Evolutionary conservation across 1,284 basidiomycete species (phyloP), one percentile per base, ranked within the genome.

Genomic region (Sanguinoderma infundibulare): DNA sequence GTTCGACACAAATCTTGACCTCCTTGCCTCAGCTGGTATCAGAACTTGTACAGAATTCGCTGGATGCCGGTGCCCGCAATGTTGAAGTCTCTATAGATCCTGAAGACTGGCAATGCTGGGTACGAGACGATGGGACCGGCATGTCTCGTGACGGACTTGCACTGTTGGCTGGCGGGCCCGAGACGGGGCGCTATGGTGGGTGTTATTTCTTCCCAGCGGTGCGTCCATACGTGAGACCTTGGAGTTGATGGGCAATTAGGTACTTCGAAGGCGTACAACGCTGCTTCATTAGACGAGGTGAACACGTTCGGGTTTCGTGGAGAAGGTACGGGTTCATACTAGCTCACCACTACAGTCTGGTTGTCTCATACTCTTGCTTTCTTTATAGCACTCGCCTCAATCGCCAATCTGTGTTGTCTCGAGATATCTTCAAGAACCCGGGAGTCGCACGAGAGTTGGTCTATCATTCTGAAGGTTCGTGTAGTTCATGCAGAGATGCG

Each of bases 251-350:
- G 44, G 14, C 5, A 40, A 34, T 46, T 40, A 90, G 92, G 81
- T 61, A 90, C 90, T 4, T 93, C 91, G 2, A 94, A 94, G 73
- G 79, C 81, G n/a, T 87, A 89, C 70, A 74, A 75, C 0, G 70
- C 77, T 32, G 74, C 79, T 47, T 81, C 82, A 1, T 70, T 88
- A 50, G 81, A 82, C 59, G 73, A 80, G 2, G 69, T 83, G n/a
- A 81, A 81, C 9, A 89, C 87, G 1, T 95, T 95, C 77, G 95
- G 95, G 0, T 96, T 94, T 76, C 86, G 94, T 62, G 95, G 95
- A 35, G 95, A 96, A 89, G 94, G 94, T 93, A 68, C 57, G 71
- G 62, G 44, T 38, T 12, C 28, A 1, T 17, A 44, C 17, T 34
- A 6, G 38, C 24, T 14, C 49, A 44, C 28, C n/a, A 34, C 28